These are phyloP conservation scores for Boletus smithii DNA, from an alignment of 1,284 basidiomycete genomes.

Conservation along the genomic window DNA sequence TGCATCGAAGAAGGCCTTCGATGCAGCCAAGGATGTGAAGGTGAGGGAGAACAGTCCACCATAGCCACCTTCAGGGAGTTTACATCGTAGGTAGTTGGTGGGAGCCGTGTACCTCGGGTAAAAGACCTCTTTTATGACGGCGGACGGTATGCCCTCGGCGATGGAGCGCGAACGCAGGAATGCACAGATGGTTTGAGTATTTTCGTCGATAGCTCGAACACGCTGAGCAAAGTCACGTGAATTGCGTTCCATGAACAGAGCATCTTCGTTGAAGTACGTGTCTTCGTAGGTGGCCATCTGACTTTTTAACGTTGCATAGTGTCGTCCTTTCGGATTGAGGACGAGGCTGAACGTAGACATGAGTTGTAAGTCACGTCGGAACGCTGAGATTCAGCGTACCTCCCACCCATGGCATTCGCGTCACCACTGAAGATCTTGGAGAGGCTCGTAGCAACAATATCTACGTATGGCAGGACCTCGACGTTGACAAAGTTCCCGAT, in stretches of 20 bases:
- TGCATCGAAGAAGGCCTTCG: slow-evolving; percentile 84
- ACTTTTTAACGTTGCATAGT: slow-evolving; percentile 65
- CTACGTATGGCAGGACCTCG: slow-evolving; percentile 85
- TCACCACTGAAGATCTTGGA: slow-evolving; percentile 96
- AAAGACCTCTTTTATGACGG: slow-evolving; percentile 75
- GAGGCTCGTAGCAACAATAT: slow-evolving; percentile 91
- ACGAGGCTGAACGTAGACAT: slow-evolving; percentile 50
- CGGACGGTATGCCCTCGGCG: slow-evolving; percentile 33
- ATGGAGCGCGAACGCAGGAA: slow-evolving; percentile 66
- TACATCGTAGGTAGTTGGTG: slow-evolving; percentile 70
- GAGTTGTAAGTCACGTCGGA: not conserved
- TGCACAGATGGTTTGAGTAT: slow-evolving; percentile 80
- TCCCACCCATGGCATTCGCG: slow-evolving; percentile 96
- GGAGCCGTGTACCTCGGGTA: slow-evolving; percentile 86
- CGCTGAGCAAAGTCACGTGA: slow-evolving; percentile 88
- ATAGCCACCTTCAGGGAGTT: slow-evolving; percentile 64
- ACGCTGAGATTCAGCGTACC: slow-evolving; percentile 48
- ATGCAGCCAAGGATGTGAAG: slow-evolving; percentile 69
- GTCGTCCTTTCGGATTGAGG: slow-evolving; percentile 75
- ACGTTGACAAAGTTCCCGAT: slow-evolving; percentile 97
- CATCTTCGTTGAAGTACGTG: slow-evolving; percentile 87
- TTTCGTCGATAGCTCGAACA: slow-evolving; percentile 76
- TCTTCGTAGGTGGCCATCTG: slow-evolving; percentile 80
- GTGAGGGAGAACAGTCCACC: slow-evolving; percentile 93
- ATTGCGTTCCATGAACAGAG: slow-evolving; percentile 96